Base-by-base conservation (phyloP, 2,329 filamentous ascomycete genomes). In the Dendryphion nanum region DNA sequence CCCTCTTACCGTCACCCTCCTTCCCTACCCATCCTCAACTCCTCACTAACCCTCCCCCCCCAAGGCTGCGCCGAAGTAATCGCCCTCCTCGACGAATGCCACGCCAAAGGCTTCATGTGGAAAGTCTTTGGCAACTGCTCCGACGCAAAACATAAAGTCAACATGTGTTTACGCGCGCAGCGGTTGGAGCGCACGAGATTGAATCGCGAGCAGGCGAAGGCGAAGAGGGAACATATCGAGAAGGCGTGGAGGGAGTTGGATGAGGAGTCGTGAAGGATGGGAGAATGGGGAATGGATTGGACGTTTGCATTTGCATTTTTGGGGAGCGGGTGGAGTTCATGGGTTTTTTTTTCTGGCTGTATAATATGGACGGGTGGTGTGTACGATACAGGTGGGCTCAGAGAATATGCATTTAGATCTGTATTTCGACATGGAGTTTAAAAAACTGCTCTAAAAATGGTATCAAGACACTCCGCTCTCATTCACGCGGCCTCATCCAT, bases 41-140 rank as follows among this genome's bases (percentile, higher is more conserved):
- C 30, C 15, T 10, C 41, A 58, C 10, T n/a, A n/a, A n/a, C n/a
- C n/a, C n/a, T n/a, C n/a, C n/a, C n/a, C n/a, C n/a, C n/a, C n/a
- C n/a, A 23, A 98, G 93, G 85, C 59, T 98, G 93, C 78, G 88
- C 91, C 68, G 89, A 95, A 53, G 81, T 98, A 65, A 95, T 97
- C 82, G 83, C 76, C 35, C 86, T 87, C 33, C 87, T 98, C 52
- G 93, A 97, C 60, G 89, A 96, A 73, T 98, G 93, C 72, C 93
- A 98, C 63, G 86, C 87, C 20, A 79, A 79, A 42, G 93, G 93
- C 38, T 98, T 98, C 70, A 70, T 98, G 41, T 90, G 86, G 80
- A 96, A 95, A 69, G 83, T 87, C 2, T 72, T 88, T 45, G 93
- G 93, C 40, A 88, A 86, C 74, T 98, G 93, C 78, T 97, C 89